Percentiles rank a stretch among this genome's conserved stretches.
Conservation (phyloP, 2,329 filamentous ascomycete species). For the Corynespora cassiicola region DNA sequence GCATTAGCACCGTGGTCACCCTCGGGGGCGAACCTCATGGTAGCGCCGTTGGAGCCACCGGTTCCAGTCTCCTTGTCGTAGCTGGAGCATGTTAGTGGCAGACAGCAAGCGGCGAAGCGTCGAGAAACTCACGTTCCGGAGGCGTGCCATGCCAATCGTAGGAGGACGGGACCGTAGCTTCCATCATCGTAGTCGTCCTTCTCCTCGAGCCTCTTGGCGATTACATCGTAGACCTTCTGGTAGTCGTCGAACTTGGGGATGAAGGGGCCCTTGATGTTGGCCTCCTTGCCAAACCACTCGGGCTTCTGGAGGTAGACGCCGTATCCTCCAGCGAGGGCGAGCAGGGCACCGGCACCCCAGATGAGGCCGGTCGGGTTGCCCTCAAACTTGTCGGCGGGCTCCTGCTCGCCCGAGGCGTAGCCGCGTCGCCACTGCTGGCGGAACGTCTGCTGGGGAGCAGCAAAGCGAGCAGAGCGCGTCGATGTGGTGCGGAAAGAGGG, state of each 20-base stretch:
- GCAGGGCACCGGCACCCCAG: constrained; percentile 38
- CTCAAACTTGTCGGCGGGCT: constrained; percentile 57
- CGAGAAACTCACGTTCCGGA: constrained; percentile 70
- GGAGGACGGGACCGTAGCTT: constrained; percentile 89
- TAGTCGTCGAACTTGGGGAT: constrained; percentile 84
- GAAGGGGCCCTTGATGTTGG: constrained; percentile 60
- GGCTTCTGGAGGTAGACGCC: constrained; percentile 63
- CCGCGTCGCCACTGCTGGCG: constrained; percentile 79
- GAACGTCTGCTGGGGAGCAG: constrained; percentile 68
- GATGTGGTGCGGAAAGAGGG: constrained; percentile 63
- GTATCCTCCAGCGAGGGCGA: constrained; percentile 34
- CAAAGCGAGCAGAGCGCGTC: constrained; percentile 64
- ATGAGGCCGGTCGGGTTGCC: constrained; percentile 53
- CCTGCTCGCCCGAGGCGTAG: constrained; percentile 68
- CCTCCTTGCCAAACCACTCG: constrained; percentile 47
- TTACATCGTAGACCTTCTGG: constrained; percentile 91
- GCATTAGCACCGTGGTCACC: constrained; percentile 91
- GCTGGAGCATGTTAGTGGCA: constrained; percentile 31
- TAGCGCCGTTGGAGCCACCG: constrained; percentile 93
- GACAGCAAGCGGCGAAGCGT: background rate
- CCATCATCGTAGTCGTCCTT: constrained; percentile 96
- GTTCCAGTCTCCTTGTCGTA: constrained; percentile 88
- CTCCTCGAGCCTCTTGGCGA: constrained; percentile 81
- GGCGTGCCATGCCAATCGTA: constrained; percentile 92
- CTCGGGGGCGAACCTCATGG: constrained; percentile 94